These are phyloP conservation scores for Trichoderma sp. DNA, from an alignment of 2,329 filamentous ascomycete species.

Conservation along the genomic window DNA sequence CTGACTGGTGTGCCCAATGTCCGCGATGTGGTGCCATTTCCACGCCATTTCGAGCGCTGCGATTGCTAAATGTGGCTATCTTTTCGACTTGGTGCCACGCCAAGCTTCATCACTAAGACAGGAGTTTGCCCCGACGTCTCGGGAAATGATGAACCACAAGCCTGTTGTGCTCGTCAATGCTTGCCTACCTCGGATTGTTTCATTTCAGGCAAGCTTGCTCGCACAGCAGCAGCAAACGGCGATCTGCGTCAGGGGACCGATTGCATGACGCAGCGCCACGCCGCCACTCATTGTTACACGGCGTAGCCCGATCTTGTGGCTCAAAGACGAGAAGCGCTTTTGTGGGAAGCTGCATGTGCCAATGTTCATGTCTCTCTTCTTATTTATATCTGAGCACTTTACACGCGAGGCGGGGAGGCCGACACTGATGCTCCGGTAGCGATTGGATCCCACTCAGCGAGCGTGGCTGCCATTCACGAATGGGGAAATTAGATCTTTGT, in stretches of 20 bases:
- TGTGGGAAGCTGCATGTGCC: constrained; percentile 27
- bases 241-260: constrained; percentile 29
- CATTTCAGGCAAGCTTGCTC: constrained; percentile 26
- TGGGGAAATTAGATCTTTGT: constrained; percentile 29
- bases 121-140: constrained; percentile 29
- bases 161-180: constrained; percentile 30
- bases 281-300: constrained; percentile 24
- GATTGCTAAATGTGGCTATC: constrained; percentile 52
- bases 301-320: constrained; percentile 28
- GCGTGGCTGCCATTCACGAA: constrained; percentile 7
- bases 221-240: constrained; percentile 26
- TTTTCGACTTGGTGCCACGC: constrained; percentile 11
- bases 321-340: constrained; percentile 27
- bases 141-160: constrained; percentile 25
- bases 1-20: constrained; percentile 80
- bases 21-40: constrained; percentile 84
- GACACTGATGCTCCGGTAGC: constrained; percentile 22
- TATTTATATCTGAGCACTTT: constrained; percentile 1
- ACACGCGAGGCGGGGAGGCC: constrained; percentile 28
- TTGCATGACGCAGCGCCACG: constrained; percentile 30
- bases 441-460: constrained; percentile 28
- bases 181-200: constrained; percentile 30
- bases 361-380: constrained; percentile 2
- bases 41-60: constrained; percentile 70
- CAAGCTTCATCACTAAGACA: constrained; percentile 15